These are phyloP conservation scores for Candida morakotiae DNA, from an alignment of 805 yeast species.

Conservation along the genomic window DNA sequence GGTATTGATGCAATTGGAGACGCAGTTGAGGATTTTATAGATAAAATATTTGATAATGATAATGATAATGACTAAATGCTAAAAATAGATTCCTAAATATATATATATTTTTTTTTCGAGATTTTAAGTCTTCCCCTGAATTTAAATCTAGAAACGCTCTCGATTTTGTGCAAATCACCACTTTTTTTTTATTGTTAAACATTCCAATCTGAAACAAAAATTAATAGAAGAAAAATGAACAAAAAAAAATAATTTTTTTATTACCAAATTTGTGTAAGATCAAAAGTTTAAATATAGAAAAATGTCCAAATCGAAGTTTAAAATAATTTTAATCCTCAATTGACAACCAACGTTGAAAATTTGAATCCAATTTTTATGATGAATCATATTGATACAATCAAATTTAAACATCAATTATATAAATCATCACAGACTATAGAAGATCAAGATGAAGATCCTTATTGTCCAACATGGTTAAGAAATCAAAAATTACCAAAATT, in stretches of 20 bases:
- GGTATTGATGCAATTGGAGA: constrained; percentile 16
- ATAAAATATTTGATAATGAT: constrained; percentile 9
- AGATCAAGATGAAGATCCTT: constrained; percentile 1
- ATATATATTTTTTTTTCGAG: too few species aligned
- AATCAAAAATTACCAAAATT: constrained; percentile 1
- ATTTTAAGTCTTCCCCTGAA: too few species aligned
- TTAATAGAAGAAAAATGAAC: neutral
- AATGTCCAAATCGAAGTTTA: neutral
- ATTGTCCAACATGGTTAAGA: constrained; percentile 9
- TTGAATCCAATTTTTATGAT: neutral
- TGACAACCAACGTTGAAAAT: too few species aligned
- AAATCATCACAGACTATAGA: neutral
- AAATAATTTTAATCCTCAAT: too few species aligned
- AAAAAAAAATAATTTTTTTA: neutral
- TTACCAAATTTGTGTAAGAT: neutral
- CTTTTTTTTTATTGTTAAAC: neutral
- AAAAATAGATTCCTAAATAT: too few species aligned
- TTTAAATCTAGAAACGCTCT: too few species aligned
- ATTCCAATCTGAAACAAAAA: neutral
- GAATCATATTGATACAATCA: constrained; percentile 4
- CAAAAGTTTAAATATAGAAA: neutral
- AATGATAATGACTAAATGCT: neutral
- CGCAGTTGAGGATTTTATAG: constrained; percentile 13
- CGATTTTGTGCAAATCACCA: too few species aligned
- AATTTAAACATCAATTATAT: constrained; percentile 8